A percentile compares a stretch with the other conserved stretches of the same genome.
phyloP scores from a whole-genome alignment of 148 eudicot species.

The Linanthus parryae region DNA sequence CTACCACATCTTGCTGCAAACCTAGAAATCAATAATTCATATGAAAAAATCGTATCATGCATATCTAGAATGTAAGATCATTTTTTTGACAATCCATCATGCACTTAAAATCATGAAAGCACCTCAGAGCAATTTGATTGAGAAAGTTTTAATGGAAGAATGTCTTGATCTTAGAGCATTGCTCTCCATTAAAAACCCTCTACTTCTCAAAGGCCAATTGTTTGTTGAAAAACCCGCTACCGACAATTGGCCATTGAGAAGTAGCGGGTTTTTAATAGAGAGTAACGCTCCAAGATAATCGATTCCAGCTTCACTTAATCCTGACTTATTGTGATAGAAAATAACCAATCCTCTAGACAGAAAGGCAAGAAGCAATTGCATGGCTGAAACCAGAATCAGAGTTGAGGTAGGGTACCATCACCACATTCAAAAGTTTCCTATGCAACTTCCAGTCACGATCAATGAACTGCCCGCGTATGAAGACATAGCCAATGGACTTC shows the following conservation, averaged over 20 bases:
- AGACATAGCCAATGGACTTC: conserved; percentile 4
- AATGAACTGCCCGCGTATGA: conserved; percentile 11
- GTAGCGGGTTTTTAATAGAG: conserved; percentile 4
- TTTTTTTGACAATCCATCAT: too few relatives aligned
- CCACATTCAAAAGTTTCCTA: conserved; percentile 6
- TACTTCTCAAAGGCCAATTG: conserved; percentile 5
- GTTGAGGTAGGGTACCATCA: conserved; percentile 9
- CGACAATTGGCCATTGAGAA: conserved; percentile 8
- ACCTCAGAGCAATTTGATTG: too few relatives aligned
- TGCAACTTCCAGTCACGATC: conserved; percentile 9
- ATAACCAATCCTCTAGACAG: conserved; percentile 8
- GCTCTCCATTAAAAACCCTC: conserved; percentile 6
- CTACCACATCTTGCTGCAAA: too few relatives aligned
- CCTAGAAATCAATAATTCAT: too few relatives aligned
- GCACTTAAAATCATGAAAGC: too few relatives aligned
- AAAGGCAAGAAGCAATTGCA: conserved; percentile 7
- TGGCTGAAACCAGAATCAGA: conserved; percentile 12
- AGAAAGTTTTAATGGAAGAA: too few relatives aligned
- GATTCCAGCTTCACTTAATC: background rate
- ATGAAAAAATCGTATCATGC: too few relatives aligned
- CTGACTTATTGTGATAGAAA: conserved; percentile 5
- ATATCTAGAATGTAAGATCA: too few relatives aligned
- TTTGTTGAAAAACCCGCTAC: too few relatives aligned
- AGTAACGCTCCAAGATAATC: conserved; percentile 2
- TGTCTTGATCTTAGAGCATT: conserved; percentile 5